These are phyloP conservation scores for Vitis hybrid DNA, from an alignment of 177 flowering plant species.

Conservation along the genomic window DNA sequence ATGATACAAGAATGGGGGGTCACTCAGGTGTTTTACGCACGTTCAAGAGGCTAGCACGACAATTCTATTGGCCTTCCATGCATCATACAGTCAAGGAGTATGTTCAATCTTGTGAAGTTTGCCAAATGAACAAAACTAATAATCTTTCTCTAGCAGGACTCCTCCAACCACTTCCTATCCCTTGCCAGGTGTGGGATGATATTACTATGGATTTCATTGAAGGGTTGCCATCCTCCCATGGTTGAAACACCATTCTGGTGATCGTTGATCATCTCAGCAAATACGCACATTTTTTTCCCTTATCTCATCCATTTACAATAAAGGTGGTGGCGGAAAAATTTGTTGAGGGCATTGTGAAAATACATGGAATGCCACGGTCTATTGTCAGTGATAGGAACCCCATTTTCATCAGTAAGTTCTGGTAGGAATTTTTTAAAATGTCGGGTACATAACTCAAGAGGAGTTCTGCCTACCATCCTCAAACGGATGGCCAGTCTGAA, in stretches of 20 bases:
- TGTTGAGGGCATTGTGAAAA: background rate
- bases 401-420: no score
- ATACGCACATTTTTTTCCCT: conserved; percentile 3
- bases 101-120: background rate
- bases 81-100: no score
- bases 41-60: no score
- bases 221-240: background rate
- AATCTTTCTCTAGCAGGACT: background rate
- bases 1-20: no score
- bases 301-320: background rate
- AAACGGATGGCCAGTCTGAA: background rate
- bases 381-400: no score
- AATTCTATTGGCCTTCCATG: no score
- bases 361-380: no score
- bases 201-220: background rate
- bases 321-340: background rate
- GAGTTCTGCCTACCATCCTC: no score
- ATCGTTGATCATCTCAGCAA: conserved; percentile 5
- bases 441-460: no score
- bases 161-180: background rate
- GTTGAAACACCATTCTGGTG: no score
- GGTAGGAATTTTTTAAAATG: no score
- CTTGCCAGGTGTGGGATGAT: background rate
- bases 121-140: background rate
- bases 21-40: no score